These are phyloP conservation scores for Mortierella sp. DNA, from an alignment of 371 early-diverging fungal species.

Conservation along the genomic window DNA sequence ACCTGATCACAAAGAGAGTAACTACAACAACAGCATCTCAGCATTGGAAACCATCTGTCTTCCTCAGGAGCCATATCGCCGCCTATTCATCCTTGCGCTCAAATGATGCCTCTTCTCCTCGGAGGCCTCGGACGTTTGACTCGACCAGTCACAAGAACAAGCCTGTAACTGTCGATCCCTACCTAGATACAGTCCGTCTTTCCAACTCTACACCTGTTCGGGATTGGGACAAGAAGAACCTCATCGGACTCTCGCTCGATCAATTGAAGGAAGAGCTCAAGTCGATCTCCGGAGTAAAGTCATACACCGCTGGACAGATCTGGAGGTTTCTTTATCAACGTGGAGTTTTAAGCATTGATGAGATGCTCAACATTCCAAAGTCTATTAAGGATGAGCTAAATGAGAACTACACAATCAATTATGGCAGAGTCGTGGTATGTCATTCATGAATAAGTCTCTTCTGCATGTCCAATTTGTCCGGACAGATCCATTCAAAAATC, in stretches of 20 bases:
- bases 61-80: constrained; percentile 13
- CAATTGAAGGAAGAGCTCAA: constrained; percentile 61
- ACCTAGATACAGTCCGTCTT: not conserved
- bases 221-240: constrained; percentile 63
- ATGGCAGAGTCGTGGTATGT: constrained; percentile 73
- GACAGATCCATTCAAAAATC: not conserved
- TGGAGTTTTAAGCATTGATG: constrained; percentile 69
- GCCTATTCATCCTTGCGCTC: constrained; percentile 1
- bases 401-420: constrained; percentile 66
- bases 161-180: constrained; percentile 12
- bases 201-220: constrained; percentile 16
- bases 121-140: constrained; percentile 45
- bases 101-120: not conserved
- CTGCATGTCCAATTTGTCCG: not conserved
- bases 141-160: constrained; percentile 48
- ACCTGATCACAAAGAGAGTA: not conserved
- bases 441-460: not conserved
- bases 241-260: constrained; percentile 62
- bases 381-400: constrained; percentile 65
- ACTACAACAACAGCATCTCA: not conserved
- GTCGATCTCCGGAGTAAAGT: constrained; percentile 54
- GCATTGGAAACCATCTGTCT: constrained; percentile 3
- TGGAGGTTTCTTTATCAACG: constrained; percentile 77
- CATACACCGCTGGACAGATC: constrained; percentile 72
- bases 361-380: constrained; percentile 78